phyloP scores from a whole-genome alignment of 139 green algal species.

The Pleodorina starrii region DNA sequence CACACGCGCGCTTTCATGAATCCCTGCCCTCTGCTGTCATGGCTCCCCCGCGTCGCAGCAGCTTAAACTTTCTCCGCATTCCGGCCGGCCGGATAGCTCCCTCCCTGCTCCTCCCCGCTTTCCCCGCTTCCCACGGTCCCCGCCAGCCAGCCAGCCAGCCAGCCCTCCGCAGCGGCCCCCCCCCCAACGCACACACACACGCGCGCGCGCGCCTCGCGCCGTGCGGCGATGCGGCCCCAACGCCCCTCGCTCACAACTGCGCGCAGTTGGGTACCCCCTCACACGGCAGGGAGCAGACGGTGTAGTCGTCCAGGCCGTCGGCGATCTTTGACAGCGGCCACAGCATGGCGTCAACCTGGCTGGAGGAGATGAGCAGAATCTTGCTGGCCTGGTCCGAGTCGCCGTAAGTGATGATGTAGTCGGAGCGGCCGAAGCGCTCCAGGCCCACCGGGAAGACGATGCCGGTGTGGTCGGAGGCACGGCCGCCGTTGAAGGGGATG shows the following conservation, averaged over 20 bases:
- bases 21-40: too few species aligned
- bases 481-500: neutral
- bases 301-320: neutral
- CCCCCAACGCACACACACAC: too few species aligned
- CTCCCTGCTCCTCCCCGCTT: too few species aligned
- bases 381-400: conserved; percentile 5
- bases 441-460: conserved; percentile 33
- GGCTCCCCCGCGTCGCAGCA: too few species aligned
- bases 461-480: neutral
- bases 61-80: too few species aligned
- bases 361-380: neutral
- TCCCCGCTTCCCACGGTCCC: too few species aligned
- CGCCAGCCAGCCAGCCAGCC: too few species aligned
- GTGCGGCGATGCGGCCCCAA: neutral
- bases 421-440: neutral
- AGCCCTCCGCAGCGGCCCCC: too few species aligned
- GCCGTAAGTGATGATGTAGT: conserved; percentile 26
- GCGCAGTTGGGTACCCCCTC: neutral
- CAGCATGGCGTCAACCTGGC: conserved; percentile 16
- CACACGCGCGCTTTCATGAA: too few species aligned
- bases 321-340: neutral
- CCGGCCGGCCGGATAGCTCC: too few species aligned
- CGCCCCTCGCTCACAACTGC: neutral
- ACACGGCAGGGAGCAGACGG: conserved; percentile 19
- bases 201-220: too few species aligned